Base-by-base conservation (phyloP, 495 filamentous ascomycete species). In the Astrothelium subdiscretum region DNA sequence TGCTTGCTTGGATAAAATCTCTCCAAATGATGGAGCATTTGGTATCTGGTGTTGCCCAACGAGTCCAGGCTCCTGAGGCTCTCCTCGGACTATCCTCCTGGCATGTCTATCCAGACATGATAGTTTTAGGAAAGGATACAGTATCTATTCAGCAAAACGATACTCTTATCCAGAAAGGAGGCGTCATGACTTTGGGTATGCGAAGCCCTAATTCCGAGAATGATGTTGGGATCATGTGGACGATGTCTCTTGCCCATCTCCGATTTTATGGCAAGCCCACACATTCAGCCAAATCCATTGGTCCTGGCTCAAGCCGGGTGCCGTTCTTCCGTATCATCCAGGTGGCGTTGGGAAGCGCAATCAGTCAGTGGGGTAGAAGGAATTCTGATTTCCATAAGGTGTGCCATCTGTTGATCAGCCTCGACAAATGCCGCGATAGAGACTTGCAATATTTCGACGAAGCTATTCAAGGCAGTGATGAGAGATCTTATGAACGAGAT, bases 61-160 rank as follows among this genome's bases (percentile, higher is more conserved):
- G 51, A 26, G 62, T 70, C 2, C 24, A 70, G 0, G 32, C 58
- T 32, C 71, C 70, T 0, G 68, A 62, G 15, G 58, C 70, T 2
- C 63, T 78, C 8, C 67, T 77, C 15, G 75, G 59, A 15, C 32
- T 78, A 2, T 67, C 67, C 24, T 61, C 74, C 6, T 78, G 74
- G 75, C 75, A 78, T 67, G 15, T 77, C 15, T 76, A 72, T 54
- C 75, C 73, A 1, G 68, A 77, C 51, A 63, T 78, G 44, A 15
- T 66, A 31, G 63, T 68, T 27, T 12, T 69, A 0, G 59, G 62
- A 8, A 24, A 29, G 27, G 54, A 15, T 18, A 40, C 15, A 0
- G 15, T 3, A 1, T 2, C 18, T n/a, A 38, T 72, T 40, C 31
- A 64, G 22, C 66, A 67, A 31, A 32, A 65, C 8, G 71, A 73